phyloP scores from a whole-genome alignment of 2,329 filamentous ascomycete genomes.

The Pyrenochaeta sp. region DNA sequence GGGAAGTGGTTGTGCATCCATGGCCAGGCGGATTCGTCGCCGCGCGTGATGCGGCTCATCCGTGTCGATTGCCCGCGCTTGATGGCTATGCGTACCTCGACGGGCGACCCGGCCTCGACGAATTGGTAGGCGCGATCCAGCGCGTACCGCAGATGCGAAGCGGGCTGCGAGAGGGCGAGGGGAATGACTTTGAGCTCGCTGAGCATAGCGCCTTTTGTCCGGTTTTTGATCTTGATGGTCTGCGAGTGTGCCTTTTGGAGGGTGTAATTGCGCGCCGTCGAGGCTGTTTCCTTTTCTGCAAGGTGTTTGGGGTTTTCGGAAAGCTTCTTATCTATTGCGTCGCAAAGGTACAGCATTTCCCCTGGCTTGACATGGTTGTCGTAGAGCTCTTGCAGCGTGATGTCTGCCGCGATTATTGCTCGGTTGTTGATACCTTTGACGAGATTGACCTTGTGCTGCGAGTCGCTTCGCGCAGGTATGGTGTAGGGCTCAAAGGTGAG shows the following conservation, averaged over 20 bases:
- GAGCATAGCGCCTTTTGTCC: slow-evolving; percentile 8
- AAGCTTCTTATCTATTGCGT: slow-evolving; percentile 5
- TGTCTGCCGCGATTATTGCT: slow-evolving; percentile 12
- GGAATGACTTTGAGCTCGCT: slow-evolving; percentile 27
- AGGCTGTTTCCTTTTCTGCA: slow-evolving; percentile 5
- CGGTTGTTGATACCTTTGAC: slow-evolving; percentile 5
- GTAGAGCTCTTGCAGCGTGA: slow-evolving; percentile 29
- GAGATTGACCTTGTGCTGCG: slow-evolving; percentile 29
- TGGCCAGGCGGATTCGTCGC: slow-evolving; percentile 12
- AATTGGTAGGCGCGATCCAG: slow-evolving; percentile 37
- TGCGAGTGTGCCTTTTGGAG: slow-evolving; percentile 11
- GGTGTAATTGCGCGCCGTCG: slow-evolving; percentile 10
- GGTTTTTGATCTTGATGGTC: neutral
- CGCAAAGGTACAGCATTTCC: slow-evolving; percentile 23
- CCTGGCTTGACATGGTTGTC: slow-evolving; percentile 28
- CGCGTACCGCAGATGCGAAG: slow-evolving; percentile 7
- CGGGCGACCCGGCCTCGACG: slow-evolving; percentile 23
- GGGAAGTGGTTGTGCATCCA: slow-evolving; percentile 37
- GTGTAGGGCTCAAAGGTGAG: slow-evolving; percentile 24
- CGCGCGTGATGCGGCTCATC: slow-evolving; percentile 3
- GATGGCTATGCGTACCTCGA: slow-evolving; percentile 31
- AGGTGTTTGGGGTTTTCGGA: slow-evolving; percentile 5
- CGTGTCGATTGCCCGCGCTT: slow-evolving; percentile 5
- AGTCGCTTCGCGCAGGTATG: slow-evolving; percentile 7
- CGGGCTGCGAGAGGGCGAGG: slow-evolving; percentile 20